A percentile compares a stretch with the other conserved stretches of the same genome.
phyloP scores from a whole-genome alignment of 805 yeast genomes.

The Saturnispora diversa region DNA sequence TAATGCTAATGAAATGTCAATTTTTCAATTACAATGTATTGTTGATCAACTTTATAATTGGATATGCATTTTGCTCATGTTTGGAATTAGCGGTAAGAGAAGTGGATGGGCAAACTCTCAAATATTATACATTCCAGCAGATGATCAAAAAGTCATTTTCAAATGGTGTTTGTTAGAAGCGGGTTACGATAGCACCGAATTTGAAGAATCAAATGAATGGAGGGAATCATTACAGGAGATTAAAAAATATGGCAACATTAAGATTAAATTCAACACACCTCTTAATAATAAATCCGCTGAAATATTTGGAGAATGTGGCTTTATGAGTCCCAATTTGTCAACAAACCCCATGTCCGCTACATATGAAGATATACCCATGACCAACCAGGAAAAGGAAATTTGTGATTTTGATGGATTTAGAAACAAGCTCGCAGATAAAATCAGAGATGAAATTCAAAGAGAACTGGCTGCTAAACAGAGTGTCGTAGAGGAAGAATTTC shows the following conservation, averaged over 20 bases:
- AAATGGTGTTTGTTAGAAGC: conserved; percentile 16
- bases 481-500: no score
- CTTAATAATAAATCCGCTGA: neutral
- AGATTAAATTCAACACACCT: neutral
- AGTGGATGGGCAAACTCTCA: conserved; percentile 27
- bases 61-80: conserved; percentile 20
- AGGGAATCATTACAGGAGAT: conserved; percentile 3
- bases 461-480: no score
- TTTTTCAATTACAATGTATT: conserved; percentile 4
- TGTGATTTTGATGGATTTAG: no score
- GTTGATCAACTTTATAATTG: conserved; percentile 20
- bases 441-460: no score
- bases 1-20: neutral
- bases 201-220: conserved; percentile 11
- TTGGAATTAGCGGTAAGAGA: conserved; percentile 21
- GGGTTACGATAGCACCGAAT: conserved; percentile 2
- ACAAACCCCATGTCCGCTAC: no score
- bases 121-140: conserved; percentile 19
- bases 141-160: conserved; percentile 16
- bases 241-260: neutral
- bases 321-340: no score
- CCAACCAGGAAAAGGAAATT: no score
- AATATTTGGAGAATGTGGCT: no score
- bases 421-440: no score
- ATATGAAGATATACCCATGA: no score